Conservation (phyloP, 106 monocot genomes). For the Hemerocallis citrina region DNA sequence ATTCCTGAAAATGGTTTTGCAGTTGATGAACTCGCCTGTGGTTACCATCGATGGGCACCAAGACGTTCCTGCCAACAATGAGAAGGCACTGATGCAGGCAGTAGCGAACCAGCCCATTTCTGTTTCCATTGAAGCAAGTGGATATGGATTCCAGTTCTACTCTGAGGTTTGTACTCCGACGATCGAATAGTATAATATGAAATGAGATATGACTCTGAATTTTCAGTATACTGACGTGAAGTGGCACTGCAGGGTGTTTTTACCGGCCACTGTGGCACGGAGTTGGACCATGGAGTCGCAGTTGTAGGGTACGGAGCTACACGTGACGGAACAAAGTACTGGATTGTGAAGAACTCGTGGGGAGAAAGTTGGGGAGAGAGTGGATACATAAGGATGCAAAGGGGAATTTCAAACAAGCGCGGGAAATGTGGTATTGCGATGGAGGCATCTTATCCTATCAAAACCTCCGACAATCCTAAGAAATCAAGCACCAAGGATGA, state of each 20-base stretch:
- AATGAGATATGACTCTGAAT: too few species aligned
- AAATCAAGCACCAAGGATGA: constrained; percentile 15
- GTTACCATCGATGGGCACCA: constrained; percentile 23
- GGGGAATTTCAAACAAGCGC: not conserved
- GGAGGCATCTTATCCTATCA: constrained; percentile 16
- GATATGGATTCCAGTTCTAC: constrained; percentile 4
- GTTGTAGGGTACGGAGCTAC: constrained; percentile 37
- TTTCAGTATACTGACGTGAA: too few species aligned
- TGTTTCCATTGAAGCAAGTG: constrained; percentile 18
- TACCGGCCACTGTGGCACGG: constrained; percentile 34
- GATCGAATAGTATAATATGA: not conserved
- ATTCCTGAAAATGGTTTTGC: too few species aligned
- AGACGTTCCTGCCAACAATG: constrained; percentile 25
- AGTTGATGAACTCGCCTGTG: constrained; percentile 15
- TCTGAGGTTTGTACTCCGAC: not conserved
- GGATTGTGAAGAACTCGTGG: constrained; percentile 76
- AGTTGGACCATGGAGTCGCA: constrained; percentile 41
- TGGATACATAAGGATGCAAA: constrained; percentile 36
- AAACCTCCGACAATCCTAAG: constrained; percentile 1
- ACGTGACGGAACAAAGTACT: constrained; percentile 38
- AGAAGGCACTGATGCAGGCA: constrained; percentile 24
- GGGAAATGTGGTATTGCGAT: constrained; percentile 6
- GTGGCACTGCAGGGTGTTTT: constrained; percentile 15
- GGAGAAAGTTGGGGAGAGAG: constrained; percentile 54
- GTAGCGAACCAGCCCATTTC: constrained; percentile 40